These are phyloP conservation scores for Podospora pseudoanserina DNA, from an alignment of 495 filamentous ascomycete species.

Conservation along the genomic window DNA sequence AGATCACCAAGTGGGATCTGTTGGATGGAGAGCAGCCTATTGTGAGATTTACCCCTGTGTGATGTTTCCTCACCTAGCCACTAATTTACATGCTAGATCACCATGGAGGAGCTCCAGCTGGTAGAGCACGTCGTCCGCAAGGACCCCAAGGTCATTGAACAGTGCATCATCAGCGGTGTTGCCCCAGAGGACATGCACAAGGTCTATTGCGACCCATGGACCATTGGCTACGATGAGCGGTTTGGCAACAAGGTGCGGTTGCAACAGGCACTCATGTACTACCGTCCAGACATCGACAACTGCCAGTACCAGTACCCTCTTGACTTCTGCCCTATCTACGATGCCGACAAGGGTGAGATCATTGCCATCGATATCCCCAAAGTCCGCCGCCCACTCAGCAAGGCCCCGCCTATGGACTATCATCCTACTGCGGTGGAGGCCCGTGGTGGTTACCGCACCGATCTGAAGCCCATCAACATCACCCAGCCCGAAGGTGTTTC, in stretches of 20 bases:
- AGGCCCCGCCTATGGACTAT: constrained; percentile 73
- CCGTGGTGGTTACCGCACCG: constrained; percentile 71
- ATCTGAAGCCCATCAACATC: constrained; percentile 91
- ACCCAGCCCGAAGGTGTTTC: constrained; percentile 93
- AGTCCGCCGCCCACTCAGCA: constrained; percentile 73
- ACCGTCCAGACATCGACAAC: constrained; percentile 80
- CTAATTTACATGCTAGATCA: constrained; percentile 56
- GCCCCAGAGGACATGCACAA: constrained; percentile 83
- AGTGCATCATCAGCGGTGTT: constrained; percentile 85
- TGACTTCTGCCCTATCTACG: constrained; percentile 92
- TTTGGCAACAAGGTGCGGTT: constrained; percentile 77
- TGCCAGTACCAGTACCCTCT: constrained; percentile 88
- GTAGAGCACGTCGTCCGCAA: constrained; percentile 79
- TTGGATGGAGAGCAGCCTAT: constrained; percentile 81
- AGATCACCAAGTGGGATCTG: constrained; percentile 71
- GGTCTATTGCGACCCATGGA: constrained; percentile 89
- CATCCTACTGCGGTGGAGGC: constrained; percentile 68
- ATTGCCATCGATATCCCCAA: constrained; percentile 87
- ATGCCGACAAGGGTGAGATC: constrained; percentile 76
- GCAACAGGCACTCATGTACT: constrained; percentile 96
- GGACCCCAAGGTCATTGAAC: constrained; percentile 88
- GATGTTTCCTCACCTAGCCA: background rate
- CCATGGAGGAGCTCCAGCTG: constrained; percentile 87
- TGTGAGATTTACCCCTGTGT: constrained; percentile 38
- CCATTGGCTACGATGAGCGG: constrained; percentile 91